Percentiles rank a stretch among this genome's conserved stretches.
Conservation (phyloP, 2,329 filamentous ascomycete genomes). For the Emericellopsis atlantica region DNA sequence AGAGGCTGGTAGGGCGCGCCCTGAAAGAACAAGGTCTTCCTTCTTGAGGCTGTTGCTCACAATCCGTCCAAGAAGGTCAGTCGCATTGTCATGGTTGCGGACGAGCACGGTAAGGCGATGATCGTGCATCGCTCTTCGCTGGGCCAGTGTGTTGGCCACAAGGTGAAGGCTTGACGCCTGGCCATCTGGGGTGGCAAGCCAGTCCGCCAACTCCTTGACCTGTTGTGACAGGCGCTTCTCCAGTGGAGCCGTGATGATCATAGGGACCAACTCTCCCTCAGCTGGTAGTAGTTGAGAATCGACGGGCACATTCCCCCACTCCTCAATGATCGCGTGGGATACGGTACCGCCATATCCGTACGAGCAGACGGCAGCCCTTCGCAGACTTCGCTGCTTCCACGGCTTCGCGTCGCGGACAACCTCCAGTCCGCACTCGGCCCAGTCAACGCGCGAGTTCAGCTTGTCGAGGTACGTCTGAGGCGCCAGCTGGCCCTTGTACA, state of each 20-base stretch:
- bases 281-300: neutral
- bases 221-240: neutral
- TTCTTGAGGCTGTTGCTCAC: neutral
- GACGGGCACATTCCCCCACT: neutral
- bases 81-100: neutral
- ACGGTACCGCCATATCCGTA: conserved; percentile 5
- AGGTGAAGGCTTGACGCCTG: neutral
- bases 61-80: neutral
- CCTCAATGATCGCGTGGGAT: conserved; percentile 4
- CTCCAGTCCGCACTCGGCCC: conserved; percentile 1
- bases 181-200: neutral
- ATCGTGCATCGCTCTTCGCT: conserved; percentile 1
- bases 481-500: conserved; percentile 15
- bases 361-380: conserved; percentile 3
- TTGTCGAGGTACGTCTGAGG: conserved; percentile 12
- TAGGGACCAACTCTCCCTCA: too few species aligned
- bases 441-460: conserved; percentile 3
- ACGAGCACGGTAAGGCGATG: neutral
- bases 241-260: neutral
- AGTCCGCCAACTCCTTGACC: neutral
- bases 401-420: conserved; percentile 1
- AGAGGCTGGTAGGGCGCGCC: neutral
- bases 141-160: conserved; percentile 1
- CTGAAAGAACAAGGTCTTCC: neutral
- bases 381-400: neutral